Base-by-base conservation (phyloP, 2,329 filamentous ascomycete genomes). In the Ilyonectria mors-panacis region DNA sequence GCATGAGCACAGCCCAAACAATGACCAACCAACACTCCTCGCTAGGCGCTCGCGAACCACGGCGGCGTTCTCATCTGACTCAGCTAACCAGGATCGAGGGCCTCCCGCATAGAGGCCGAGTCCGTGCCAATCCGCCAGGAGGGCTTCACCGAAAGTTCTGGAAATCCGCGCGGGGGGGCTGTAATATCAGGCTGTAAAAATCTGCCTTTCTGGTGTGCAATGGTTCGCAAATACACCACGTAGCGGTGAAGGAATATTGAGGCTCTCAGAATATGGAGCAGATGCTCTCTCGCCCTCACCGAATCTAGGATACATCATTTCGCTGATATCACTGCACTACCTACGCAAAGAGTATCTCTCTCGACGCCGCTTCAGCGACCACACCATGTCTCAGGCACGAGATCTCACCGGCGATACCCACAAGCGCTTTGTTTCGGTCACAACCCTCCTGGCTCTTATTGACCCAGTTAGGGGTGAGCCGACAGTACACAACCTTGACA, bases 381-480 rank as follows among this genome's bases (percentile, higher is more conserved):
- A 12, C 3, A 37, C 12, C 35, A 42, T 42, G 37, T 5, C 37
- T 7, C 37, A 42, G 15, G 37, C 37, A 17, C 37, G 37, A 42
- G 37, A 42, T n/a, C 37, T 42, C 4, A 42, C 37, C 13, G 37
- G 37, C 6, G 37, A 42, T 6, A 4, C 37, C 15, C 51, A 67
- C 15, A 51, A 33, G n/a, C 45, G 60, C 5, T 70, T 70, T 35
- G 58, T 70, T 21, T 5, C 35, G 1, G 15, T 60, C 3, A 35
- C 58, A 6, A 30, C 53, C 6, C 37, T 70, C 3, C 3, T 70
- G 28, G 7, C 15, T 33, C 50, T 70, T 0, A 66, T 70, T 9
- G 65, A 70, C 17, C 66, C 68, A 2, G 44, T 70, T 1, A 47
- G 65, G 33, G 66, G 57, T 0, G 13, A 68, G 12, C 65, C 67